Evolutionary conservation across 495 filamentous ascomycete genomes (phyloP), one percentile per base, ranked within the genome.

Genomic region (Aspergillus coremiiformis): DNA sequence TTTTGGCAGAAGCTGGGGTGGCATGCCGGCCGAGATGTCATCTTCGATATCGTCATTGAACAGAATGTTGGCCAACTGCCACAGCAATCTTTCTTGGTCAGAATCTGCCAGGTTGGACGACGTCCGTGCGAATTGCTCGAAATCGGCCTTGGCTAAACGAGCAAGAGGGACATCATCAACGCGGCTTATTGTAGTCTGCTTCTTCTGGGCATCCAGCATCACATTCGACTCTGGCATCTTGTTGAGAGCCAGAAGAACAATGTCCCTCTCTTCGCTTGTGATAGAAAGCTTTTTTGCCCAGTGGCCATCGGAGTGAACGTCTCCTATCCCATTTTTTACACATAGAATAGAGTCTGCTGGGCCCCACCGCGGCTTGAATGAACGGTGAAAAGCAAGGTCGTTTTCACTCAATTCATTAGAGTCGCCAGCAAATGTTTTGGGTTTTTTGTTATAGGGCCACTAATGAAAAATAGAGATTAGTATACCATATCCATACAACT

Each of bases 371-470:
- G 90, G 87, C 49, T 87, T 87, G 73, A 86, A 76, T 51, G 77
- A 79, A 48, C 77, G 64, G 69, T 85, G 81, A 60, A 80, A 85
- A 39, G 68, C 72, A 63, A 72, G 66, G 39, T 89, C 85, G 23
- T 66, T 65, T 26, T 75, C 66, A 55, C 69, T 74, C 75, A 88
- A 74, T 42, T 82, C 67, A 57, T 67, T 71, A 30, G 78, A 69
- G 58, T 84, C 78, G 53, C 78, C 74, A 39, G 77, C 71, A 55
- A 69, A 72, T 17, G 79, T 78, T 64, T 90, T 89, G 32, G 84
- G 73, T 59, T 78, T 78, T 65, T 90, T 90, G 64, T 84, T 74
- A 70, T 93, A 90, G 33, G 90, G 89, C 81, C 84, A 95, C 91
- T 96, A 66, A 61, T 67, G 70, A 71, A 64, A 60, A 54, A 47